Percentiles rank a stretch among this genome's conserved stretches.
Conservation (phyloP, 2,329 filamentous ascomycete species). For the Alternaria novae-zelandiae region DNA sequence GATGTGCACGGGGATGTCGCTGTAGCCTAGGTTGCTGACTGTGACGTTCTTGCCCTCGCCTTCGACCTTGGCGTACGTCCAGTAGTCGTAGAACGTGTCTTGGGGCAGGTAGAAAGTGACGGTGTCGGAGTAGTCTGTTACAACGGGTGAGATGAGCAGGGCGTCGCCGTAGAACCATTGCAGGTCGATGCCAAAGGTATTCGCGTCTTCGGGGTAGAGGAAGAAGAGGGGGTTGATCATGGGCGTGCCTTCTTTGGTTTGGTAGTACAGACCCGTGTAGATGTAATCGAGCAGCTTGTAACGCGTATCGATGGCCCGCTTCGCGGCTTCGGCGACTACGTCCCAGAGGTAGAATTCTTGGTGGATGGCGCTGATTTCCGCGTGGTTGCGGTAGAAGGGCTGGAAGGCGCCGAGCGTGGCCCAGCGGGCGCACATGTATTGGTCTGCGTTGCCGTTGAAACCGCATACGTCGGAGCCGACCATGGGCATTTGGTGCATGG, state of each 20-base stretch:
- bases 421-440: constrained; percentile 78
- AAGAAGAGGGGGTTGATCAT: constrained; percentile 75
- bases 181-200: constrained; percentile 59
- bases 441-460: constrained; percentile 70
- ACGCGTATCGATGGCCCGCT: constrained; percentile 72
- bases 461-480: constrained; percentile 74
- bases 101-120: constrained; percentile 64
- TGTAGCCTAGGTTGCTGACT: constrained; percentile 55
- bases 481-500: constrained; percentile 57
- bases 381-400: constrained; percentile 80
- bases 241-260: constrained; percentile 67
- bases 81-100: constrained; percentile 67
- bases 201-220: constrained; percentile 66
- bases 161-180: constrained; percentile 67
- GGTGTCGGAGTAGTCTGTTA: constrained; percentile 57
- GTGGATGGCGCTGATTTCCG: constrained; percentile 57
- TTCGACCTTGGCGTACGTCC: constrained; percentile 56
- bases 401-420: constrained; percentile 74
- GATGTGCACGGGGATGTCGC: constrained; percentile 70
- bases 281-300: constrained; percentile 81
- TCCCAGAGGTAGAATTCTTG: constrained; percentile 79
- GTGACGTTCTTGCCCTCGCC: constrained; percentile 56
- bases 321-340: constrained; percentile 67
- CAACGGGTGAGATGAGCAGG: constrained; percentile 64
- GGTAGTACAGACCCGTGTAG: constrained; percentile 72